Evolutionary conservation across 2,329 filamentous ascomycete species (phyloP), one percentile per base, ranked within the genome.

Genomic region (Trichoderma polysporum): DNA sequence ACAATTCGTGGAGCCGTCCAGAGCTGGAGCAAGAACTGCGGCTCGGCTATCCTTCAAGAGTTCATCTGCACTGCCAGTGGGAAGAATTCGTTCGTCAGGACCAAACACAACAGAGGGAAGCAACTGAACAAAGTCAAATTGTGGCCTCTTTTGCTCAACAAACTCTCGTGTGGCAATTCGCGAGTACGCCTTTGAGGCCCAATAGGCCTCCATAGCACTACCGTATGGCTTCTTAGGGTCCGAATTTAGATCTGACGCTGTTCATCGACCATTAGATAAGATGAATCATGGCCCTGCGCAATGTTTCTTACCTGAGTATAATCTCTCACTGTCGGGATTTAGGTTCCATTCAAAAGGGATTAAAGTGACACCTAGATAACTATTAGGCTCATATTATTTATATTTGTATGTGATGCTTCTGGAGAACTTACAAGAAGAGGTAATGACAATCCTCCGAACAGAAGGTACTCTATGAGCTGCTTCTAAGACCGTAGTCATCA

Each of bases 401-500:
- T n/a, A 33, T 15, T 47, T 25, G n/a, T 2, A 0, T 19, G 22
- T 15, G 6, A 8, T 1, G 27, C n/a, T n/a, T n/a, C n/a, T 17
- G n/a, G 4, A 50, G 35, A 12, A 59, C 66, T 53, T 50, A 69
- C 68, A 68, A 4, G 69, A 70, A 17, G 68, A 69, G 4, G 68
- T 69, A n/a, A 70, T 54, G 1, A 72, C 69, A 25, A 71, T 59
- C 60, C 71, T 60, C n/a, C 62, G 61, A 12, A 70, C 39, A 5
- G 45, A 66, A 2, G 39, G 47, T 13, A 49, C 29, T 17, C 56
- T 59, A 27, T 54, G 27, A 3, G 69, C 69, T 27, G 69, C 68
- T 25, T 68, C 58, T 1, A 70, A 49, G 7, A 70, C 49, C 0
- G 33, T 53, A 3, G 59, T 67, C 3, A 65, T 53, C 68, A 69